Evolutionary conservation across 2,329 filamentous ascomycete genomes (phyloP).

Genomic region (Colletotrichum chrysophilum): DNA sequence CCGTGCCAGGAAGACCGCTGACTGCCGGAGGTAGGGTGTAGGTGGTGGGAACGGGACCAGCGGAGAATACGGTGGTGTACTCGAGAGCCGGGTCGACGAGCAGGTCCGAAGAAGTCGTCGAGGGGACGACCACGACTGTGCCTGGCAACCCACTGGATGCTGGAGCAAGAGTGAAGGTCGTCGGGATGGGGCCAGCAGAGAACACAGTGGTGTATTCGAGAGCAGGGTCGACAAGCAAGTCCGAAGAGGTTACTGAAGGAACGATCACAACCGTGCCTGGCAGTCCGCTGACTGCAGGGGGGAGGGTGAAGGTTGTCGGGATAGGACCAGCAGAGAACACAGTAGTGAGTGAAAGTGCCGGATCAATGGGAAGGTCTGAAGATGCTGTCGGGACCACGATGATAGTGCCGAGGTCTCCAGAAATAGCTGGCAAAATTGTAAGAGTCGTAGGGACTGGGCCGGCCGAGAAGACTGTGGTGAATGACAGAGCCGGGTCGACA

Average conservation of each 20-base stretch:
- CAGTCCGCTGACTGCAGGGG: not conserved
- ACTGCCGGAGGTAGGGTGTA: not conserved
- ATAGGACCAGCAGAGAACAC: not conserved
- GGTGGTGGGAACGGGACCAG: not conserved
- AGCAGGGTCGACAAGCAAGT: not conserved
- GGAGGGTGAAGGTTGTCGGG: not conserved
- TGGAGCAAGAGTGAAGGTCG: not conserved
- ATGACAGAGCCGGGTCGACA: not conserved
- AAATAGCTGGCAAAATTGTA: not conserved
- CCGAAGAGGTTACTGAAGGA: not conserved
- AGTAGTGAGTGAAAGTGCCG: not conserved
- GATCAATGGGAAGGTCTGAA: not conserved
- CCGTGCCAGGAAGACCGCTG: not conserved
- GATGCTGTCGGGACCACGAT: not conserved
- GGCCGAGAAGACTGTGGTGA: not conserved
- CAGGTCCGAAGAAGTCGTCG: not conserved
- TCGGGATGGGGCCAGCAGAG: not conserved
- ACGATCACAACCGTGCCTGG: not conserved
- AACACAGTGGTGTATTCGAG: not conserved
- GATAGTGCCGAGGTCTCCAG: not conserved
- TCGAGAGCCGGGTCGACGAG: not conserved
- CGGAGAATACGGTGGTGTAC: not conserved
- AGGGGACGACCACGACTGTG: not conserved
- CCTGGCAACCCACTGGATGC: not conserved
- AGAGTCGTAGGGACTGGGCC: not conserved